Conservation (phyloP, 2,329 filamentous ascomycete species). For the Trichoderma hamatum region DNA sequence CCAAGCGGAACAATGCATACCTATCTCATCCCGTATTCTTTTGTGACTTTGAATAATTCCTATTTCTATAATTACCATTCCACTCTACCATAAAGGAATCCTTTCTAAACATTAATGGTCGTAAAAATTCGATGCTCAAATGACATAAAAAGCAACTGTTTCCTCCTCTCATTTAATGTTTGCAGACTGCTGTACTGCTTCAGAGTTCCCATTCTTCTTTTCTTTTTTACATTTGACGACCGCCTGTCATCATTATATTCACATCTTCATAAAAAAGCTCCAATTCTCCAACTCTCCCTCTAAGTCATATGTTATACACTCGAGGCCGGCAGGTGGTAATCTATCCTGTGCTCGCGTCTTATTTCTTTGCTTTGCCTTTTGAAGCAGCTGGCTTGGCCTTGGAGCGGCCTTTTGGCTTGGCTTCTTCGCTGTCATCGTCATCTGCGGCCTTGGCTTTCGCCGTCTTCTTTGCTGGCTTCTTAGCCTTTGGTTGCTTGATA, state of each 20-base stretch:
- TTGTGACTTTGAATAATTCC: background rate
- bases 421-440: constrained; percentile 52
- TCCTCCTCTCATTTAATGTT: background rate
- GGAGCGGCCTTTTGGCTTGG: constrained; percentile 54
- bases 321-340: background rate
- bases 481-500: constrained; percentile 84
- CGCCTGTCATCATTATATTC: background rate
- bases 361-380: constrained; percentile 56
- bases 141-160: constrained; percentile 1
- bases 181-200: background rate
- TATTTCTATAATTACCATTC: background rate
- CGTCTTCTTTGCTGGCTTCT: constrained; percentile 53
- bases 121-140: background rate
- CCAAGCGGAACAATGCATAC: constrained; percentile 20
- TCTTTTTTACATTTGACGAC: background rate
- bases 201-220: background rate
- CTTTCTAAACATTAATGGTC: background rate
- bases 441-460: constrained; percentile 50
- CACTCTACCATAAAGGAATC: background rate
- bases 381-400: constrained; percentile 45
- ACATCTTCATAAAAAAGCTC: background rate
- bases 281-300: background rate
- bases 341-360: background rate
- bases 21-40: background rate
- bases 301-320: background rate